Percentiles rank a stretch among this genome's conserved stretches.
Conservation (phyloP, 352 stramenopile species). For the Pythium dissotocum region DNA sequence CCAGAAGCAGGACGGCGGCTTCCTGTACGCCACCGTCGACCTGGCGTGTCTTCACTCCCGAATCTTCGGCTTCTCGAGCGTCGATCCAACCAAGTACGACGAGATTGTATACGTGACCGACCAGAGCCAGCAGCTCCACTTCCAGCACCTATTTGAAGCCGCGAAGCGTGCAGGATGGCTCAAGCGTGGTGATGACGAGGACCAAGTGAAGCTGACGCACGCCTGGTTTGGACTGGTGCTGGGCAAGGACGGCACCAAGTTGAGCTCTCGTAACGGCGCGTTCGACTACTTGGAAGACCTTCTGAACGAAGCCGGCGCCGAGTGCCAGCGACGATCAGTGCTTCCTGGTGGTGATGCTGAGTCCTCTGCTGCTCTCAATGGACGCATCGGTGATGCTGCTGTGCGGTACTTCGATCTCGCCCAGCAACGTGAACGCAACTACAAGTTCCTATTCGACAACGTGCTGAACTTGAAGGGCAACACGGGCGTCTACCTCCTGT, state of each 20-base stretch:
- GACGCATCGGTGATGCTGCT: slow-evolving; percentile 66
- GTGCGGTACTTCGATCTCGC: slow-evolving; percentile 85
- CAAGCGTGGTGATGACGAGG: slow-evolving; percentile 19
- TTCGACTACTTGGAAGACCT: slow-evolving; percentile 81
- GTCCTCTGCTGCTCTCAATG: slow-evolving; percentile 35
- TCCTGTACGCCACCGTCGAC: slow-evolving; percentile 80
- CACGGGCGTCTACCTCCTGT: slow-evolving; percentile 85
- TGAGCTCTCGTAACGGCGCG: slow-evolving; percentile 80
- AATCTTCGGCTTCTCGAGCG: slow-evolving; percentile 65
- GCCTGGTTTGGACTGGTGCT: slow-evolving; percentile 81
- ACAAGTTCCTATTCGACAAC: slow-evolving; percentile 86
- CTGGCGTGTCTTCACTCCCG: slow-evolving; percentile 70
- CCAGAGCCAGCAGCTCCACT: slow-evolving; percentile 78
- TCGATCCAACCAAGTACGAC: slow-evolving; percentile 71
- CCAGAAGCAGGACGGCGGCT: slow-evolving; percentile 78
- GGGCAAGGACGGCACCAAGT: slow-evolving; percentile 71
- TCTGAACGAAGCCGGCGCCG: slow-evolving; percentile 57
- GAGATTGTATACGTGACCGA: slow-evolving; percentile 85
- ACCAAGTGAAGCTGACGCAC: slow-evolving; percentile 61
- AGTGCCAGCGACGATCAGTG: slow-evolving; percentile 67
- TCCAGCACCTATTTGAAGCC: slow-evolving; percentile 74
- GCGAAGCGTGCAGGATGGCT: slow-evolving; percentile 55
- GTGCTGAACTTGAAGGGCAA: slow-evolving; percentile 83
- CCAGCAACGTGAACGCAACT: slow-evolving; percentile 82
- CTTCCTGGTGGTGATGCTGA: slow-evolving; percentile 7